Evolutionary conservation across 306 rosid genomes (phyloP).

Genomic region (Senna siamea): DNA sequence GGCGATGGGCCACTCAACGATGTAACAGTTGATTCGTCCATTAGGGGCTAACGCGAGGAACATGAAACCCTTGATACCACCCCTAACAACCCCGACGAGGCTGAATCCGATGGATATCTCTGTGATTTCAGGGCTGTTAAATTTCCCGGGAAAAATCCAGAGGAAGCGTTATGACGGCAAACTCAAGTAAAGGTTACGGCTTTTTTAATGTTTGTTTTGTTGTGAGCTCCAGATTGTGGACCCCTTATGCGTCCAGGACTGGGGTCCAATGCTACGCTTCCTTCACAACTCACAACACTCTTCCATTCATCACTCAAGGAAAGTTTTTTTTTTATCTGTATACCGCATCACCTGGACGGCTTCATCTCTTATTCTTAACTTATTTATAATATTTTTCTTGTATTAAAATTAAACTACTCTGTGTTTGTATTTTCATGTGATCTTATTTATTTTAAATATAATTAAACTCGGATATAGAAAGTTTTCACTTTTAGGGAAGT

Average conservation of each 20-base stretch:
- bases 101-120: neutral
- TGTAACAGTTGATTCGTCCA: neutral
- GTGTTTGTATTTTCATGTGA: neutral
- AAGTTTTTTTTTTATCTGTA: neutral
- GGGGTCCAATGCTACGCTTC: neutral
- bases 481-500: neutral
- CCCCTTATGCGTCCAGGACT: neutral
- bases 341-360: neutral
- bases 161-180: neutral
- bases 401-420: neutral
- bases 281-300: neutral
- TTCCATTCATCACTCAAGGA: neutral
- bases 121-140: neutral
- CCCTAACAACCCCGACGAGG: no score
- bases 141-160: conserved; percentile 29
- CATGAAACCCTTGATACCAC: neutral
- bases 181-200: conserved; percentile 3
- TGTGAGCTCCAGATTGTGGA: neutral
- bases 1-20: neutral
- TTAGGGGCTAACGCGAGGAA: neutral
- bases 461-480: neutral
- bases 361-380: neutral
- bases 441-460: neutral
- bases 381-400: neutral
- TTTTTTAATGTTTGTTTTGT: neutral